Evolutionary conservation across 352 stramenopile genomes (phyloP), one percentile per base, ranked within the genome.

Genomic region (Peronospora belbahrii): DNA sequence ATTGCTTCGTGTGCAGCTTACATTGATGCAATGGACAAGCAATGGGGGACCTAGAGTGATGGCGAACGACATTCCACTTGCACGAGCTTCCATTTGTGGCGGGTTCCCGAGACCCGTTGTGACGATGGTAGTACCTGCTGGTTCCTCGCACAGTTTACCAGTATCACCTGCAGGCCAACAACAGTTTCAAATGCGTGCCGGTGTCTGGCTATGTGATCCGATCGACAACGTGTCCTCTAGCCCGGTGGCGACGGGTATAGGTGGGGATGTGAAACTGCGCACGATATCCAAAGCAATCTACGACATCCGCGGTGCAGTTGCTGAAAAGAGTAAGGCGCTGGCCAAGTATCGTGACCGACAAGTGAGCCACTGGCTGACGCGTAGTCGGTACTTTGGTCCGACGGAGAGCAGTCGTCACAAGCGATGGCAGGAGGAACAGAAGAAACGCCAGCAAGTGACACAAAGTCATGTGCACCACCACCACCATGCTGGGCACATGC

Each of bases 341-440:
- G 66, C 74, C 10, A 81, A 75, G 19, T 71, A 71, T 36, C 73
- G 74, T 7, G 74, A 85, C 23, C 65, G 72, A 13, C 47, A 68
- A 39, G 59, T 75, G 42, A 62, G 46, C 38, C 73, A 83, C 50
- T 66, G 71, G 34, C 54, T 85, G 2, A 67, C 56, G n/a, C 74
- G 75, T 7, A 87, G 77, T 66, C 71, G 74, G 23, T 89, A 89
- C 58, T 82, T 86, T 49, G 78, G 78, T 0, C 78, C 78, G 4
- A 89, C 78, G 0, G 73, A 86, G 56, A 88, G 78, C 61, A 83
- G 70, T 58, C 71, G 74, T 0, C 74, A 82, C 52, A 86, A 83
- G 60, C 70, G 75, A 6, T 89, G 78, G 78, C 74, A 87, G 27
- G 63, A 75, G 25, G 67, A 84, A 22, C 70, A 85, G 51, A 79